These are phyloP conservation scores for Aegilops umbellulata DNA, from an alignment of 176 grass and related monocot species.

Conservation along the genomic window DNA sequence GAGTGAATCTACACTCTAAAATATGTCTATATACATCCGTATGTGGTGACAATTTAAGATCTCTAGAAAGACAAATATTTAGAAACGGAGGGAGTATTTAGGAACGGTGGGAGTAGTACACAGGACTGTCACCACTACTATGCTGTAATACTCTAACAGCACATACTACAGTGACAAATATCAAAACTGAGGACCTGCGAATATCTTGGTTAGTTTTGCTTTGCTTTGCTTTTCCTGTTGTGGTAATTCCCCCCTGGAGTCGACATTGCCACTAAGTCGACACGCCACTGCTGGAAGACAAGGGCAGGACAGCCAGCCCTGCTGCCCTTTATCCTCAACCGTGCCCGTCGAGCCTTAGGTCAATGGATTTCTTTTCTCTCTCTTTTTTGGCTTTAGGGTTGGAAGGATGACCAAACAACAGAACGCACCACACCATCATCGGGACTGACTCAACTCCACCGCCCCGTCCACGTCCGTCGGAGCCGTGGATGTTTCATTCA, in stretches of 20 bases:
- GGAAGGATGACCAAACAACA: neutral
- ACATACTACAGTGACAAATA: neutral
- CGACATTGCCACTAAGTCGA: constrained; percentile 15
- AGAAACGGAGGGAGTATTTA: too few species aligned
- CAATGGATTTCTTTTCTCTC: neutral
- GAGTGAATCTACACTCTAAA: too few species aligned
- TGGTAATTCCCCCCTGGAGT: neutral
- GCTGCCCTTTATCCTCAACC: constrained; percentile 4
- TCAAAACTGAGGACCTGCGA: neutral
- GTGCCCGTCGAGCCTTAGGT: neutral
- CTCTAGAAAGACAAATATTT: too few species aligned
- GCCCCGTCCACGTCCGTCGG: neutral
- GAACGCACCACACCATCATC: neutral
- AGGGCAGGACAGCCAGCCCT: neutral
- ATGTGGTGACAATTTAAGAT: too few species aligned
- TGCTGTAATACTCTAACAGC: too few species aligned
- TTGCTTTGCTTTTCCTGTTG: neutral
- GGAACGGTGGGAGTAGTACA: too few species aligned
- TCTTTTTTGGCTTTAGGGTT: neutral
- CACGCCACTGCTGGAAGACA: neutral
- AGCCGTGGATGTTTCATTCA: neutral
- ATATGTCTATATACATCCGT: too few species aligned
- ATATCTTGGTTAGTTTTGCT: neutral
- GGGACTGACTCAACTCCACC: neutral
- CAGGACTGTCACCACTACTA: too few species aligned